Base-by-base conservation (phyloP, 2,329 filamentous ascomycete genomes). In the Xylaria sp. region DNA sequence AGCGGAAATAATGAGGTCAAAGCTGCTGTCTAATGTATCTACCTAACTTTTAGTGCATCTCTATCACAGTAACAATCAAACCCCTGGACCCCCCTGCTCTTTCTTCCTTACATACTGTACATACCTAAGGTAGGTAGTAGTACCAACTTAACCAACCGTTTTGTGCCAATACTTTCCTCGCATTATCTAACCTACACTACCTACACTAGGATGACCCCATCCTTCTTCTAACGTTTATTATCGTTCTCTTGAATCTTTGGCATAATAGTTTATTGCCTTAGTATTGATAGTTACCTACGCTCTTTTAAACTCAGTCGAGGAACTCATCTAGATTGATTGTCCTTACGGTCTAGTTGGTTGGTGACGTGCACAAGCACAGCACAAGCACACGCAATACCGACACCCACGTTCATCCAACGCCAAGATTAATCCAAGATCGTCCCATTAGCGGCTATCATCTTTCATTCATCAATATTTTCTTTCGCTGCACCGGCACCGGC, bases 391-490 rank as follows among this genome's bases (percentile, higher is more conserved):
- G 41, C 48, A 41, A 55, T 41, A 43, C 32, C 8, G 8, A 23
- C 45, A 50, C 25, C 34, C 34, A 59, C 34, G 20, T n/a, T 28
- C n/a, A 18, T 20, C 53, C 32, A 58, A 58, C 8, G 55, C 55
- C 55, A 30, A 58, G 25, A 0, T n/a, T 65, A 18, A 50, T 62
- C 58, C 63, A 53, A 46, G 55, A 69, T 66, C 50, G 20, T 64
- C 43, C 53, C 45, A 20, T 69, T 65, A 53, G 65, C 62, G 58
- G 65, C 58, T 57, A 45, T 63, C 32, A 36, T 68, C 60, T 63
- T 20, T 60, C 57, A 36, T 56, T 61, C 32, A 56, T 62, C 48
- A 34, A 46, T 39, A 53, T 66, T 20, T 60, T 57, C 52, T 63
- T 32, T 30, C 48, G 50, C 28, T 46, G 45, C 34, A 46, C 41